Conservation (phyloP, 1,139 yeast genomes). For the Yamadazyma blattariae region DNA sequence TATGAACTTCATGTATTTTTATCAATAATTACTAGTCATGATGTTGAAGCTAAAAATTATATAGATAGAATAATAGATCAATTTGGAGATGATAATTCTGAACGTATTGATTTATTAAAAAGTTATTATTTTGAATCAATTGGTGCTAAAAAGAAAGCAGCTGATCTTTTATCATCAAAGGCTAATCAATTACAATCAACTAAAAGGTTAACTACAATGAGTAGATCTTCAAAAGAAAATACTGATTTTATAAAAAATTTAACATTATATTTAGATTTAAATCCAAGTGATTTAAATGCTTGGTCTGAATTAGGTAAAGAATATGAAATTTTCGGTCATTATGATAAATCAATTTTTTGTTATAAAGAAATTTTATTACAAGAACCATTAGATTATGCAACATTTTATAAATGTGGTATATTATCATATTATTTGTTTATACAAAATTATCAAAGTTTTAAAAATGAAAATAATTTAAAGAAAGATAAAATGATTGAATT, state of each 20-base stretch:
- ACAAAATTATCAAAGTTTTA: conserved; percentile 15
- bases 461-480: conserved; percentile 16
- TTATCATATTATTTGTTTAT: conserved; percentile 22
- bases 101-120: conserved; percentile 55
- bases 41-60: conserved; percentile 64
- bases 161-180: conserved; percentile 33
- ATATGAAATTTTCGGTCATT: conserved; percentile 60
- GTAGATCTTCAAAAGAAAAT: conserved; percentile 11
- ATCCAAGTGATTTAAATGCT: conserved; percentile 71
- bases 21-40: conserved; percentile 60
- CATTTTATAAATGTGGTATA: conserved; percentile 61
- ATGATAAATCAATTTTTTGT: conserved; percentile 63
- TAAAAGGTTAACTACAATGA: conserved; percentile 34
- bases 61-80: conserved; percentile 65
- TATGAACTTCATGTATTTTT: conserved; percentile 74
- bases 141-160: conserved; percentile 35
- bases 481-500: conserved; percentile 25
- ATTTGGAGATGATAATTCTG: conserved; percentile 45
- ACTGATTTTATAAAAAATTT: conserved; percentile 48
- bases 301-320: conserved; percentile 76
- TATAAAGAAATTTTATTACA: conserved; percentile 66
- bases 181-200: conserved; percentile 36
- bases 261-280: conserved; percentile 45
- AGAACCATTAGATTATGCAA: conserved; percentile 70
- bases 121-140: conserved; percentile 58